phyloP scores from a whole-genome alignment of 2,329 filamentous ascomycete species.

The Huntiella bhutanensis region DNA sequence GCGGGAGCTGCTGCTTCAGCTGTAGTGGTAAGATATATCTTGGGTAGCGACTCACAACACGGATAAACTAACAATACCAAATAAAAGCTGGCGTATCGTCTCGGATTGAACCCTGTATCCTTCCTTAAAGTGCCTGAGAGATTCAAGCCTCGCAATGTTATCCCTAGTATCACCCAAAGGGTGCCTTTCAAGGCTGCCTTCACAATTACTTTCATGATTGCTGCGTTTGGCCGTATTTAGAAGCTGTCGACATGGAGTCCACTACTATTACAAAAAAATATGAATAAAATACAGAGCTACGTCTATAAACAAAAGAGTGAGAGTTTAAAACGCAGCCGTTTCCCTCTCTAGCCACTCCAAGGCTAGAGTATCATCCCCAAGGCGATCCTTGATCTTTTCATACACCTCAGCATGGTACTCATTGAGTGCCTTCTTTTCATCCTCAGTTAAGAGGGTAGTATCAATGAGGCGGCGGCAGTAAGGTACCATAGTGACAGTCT shows the following conservation, averaged over 20 bases:
- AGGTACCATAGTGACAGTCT: constrained; percentile 93
- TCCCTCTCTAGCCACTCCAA: constrained; percentile 72
- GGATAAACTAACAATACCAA: constrained; percentile 2
- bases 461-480: constrained; percentile 84
- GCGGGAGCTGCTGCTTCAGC: constrained; percentile 44
- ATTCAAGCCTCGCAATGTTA: constrained; percentile 6
- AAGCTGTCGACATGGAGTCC: neutral
- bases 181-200: constrained; percentile 52
- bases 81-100: constrained; percentile 24
- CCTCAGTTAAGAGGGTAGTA: constrained; percentile 44
- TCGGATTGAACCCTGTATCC: constrained; percentile 23
- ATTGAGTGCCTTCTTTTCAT: constrained; percentile 75
- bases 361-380: constrained; percentile 53
- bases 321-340: constrained; percentile 24
- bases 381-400: constrained; percentile 61
- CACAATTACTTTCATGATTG: constrained; percentile 52
- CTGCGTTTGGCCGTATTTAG: constrained; percentile 30
- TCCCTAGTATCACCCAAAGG: constrained; percentile 19
- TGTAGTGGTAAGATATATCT: constrained; percentile 34
- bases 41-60: neutral
- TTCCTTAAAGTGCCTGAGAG: constrained; percentile 16
- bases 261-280: neutral
- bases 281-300: neutral
- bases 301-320: neutral
- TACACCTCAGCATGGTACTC: constrained; percentile 64